Percentiles rank a stretch among this genome's conserved stretches.
These are phyloP conservation scores for Gastrodia elata DNA, from an alignment of 106 monocot species.

Conservation along the genomic window DNA sequence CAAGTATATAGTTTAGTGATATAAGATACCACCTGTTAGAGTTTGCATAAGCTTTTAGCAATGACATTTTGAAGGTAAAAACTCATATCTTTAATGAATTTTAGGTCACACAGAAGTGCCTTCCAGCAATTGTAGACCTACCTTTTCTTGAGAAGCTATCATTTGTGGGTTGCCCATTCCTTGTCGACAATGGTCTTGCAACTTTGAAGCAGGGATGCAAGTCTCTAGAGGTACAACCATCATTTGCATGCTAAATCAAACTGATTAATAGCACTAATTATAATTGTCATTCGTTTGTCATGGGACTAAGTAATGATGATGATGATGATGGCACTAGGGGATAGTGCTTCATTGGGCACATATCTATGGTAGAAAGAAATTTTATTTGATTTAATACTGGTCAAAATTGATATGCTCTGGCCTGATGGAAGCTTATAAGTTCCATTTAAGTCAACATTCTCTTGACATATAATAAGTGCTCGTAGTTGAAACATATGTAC, in stretches of 20 bases:
- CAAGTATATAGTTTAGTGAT: neutral
- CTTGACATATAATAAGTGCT: too few species aligned
- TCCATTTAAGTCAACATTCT: too few species aligned
- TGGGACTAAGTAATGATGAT: neutral
- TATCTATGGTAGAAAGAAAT: too few species aligned
- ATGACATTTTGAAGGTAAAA: neutral
- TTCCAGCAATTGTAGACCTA: conserved; percentile 45
- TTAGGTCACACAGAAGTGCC: conserved; percentile 63
- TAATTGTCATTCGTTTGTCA: neutral
- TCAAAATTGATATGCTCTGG: too few species aligned
- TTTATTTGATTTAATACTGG: too few species aligned
- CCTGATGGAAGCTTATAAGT: too few species aligned
- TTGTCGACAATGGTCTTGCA: conserved; percentile 38
- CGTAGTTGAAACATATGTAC: too few species aligned
- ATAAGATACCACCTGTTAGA: neutral
- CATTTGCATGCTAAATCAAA: neutral
- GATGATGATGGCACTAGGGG: neutral
- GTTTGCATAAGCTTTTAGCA: neutral
- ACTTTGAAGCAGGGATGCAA: conserved; percentile 38
- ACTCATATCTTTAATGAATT: neutral
- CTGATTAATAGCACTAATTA: neutral
- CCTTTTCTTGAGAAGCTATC: conserved; percentile 40
- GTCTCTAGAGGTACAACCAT: conserved; percentile 50
- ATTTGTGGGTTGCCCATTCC: conserved; percentile 43
- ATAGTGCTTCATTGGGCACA: neutral